Evolutionary conservation across 768 basidiomycete genomes (phyloP).

Genomic region (Termitomyces sp.): DNA sequence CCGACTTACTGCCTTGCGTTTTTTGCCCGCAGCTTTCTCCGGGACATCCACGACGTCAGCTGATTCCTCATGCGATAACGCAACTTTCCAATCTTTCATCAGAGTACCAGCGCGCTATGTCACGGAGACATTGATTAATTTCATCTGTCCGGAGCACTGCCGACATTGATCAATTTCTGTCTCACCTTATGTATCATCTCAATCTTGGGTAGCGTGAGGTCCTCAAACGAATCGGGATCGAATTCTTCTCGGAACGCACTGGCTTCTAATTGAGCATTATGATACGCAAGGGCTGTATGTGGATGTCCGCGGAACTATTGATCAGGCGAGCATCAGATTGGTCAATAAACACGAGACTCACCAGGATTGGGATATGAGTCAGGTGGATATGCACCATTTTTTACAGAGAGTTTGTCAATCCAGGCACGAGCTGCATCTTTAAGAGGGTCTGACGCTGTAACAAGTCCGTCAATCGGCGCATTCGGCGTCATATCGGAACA

Average conservation of each 20-base stretch:
- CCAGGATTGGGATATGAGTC: slow-evolving; percentile 90
- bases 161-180: slow-evolving; percentile 24
- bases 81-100: slow-evolving; percentile 67
- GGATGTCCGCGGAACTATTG: slow-evolving; percentile 3
- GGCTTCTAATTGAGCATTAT: slow-evolving; percentile 88
- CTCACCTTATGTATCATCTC: slow-evolving; percentile 74
- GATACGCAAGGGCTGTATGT: slow-evolving; percentile 68
- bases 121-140: background rate
- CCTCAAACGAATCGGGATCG: slow-evolving; percentile 70
- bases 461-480: slow-evolving; percentile 1
- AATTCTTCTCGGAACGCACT: slow-evolving; percentile 90
- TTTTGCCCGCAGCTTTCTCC: slow-evolving; percentile 36
- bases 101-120: slow-evolving; percentile 59
- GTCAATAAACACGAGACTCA: slow-evolving; percentile 28
- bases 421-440: slow-evolving; percentile 63
- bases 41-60: slow-evolving; percentile 42
- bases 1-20: slow-evolving; percentile 65
- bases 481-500: background rate
- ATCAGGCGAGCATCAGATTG: slow-evolving; percentile 1
- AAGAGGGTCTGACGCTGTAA: slow-evolving; percentile 60
- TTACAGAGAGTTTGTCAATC: slow-evolving; percentile 75
- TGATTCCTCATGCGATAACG: slow-evolving; percentile 57
- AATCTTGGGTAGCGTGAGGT: slow-evolving; percentile 73
- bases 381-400: slow-evolving; percentile 79
- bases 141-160: slow-evolving; percentile 11